phyloP scores from a whole-genome alignment of 257 asterid species.

The Solanum rostratum region DNA sequence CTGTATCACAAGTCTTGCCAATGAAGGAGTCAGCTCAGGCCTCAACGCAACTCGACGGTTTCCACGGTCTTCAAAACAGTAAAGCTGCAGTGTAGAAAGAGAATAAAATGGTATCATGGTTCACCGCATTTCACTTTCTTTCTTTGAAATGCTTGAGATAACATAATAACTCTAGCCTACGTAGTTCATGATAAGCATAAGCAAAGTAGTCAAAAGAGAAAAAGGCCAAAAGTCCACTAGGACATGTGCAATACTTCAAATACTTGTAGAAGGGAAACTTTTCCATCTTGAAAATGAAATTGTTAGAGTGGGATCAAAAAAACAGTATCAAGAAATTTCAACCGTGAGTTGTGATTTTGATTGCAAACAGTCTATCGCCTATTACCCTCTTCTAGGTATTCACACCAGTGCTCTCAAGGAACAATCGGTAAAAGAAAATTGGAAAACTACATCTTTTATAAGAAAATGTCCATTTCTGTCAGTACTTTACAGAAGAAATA shows the following conservation, averaged over 20 bases:
- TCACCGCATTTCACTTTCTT: not conserved
- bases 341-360: not conserved
- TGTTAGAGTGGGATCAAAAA: not conserved
- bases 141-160: not conserved
- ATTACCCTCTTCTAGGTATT: not conserved
- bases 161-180: not conserved
- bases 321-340: not conserved
- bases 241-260: not conserved
- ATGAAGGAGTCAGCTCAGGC: constrained; percentile 97
- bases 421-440: not conserved
- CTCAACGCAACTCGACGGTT: constrained; percentile 93
- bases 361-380: not conserved
- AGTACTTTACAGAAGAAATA: not conserved
- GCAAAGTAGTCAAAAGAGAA: not conserved
- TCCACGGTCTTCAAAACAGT: constrained; percentile 96
- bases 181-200: not conserved
- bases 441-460: not conserved
- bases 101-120: not conserved
- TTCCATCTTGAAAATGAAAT: not conserved
- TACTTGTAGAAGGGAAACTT: not conserved
- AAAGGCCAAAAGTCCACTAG: not conserved
- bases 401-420: not conserved
- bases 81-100: constrained; percentile 43
- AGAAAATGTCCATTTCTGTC: not conserved
- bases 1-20: constrained; percentile 96